A percentile compares a stretch with the other conserved stretches of the same genome.
phyloP scores from a whole-genome alignment of 106 monocot species.

The Acanthochlamys bracteata region DNA sequence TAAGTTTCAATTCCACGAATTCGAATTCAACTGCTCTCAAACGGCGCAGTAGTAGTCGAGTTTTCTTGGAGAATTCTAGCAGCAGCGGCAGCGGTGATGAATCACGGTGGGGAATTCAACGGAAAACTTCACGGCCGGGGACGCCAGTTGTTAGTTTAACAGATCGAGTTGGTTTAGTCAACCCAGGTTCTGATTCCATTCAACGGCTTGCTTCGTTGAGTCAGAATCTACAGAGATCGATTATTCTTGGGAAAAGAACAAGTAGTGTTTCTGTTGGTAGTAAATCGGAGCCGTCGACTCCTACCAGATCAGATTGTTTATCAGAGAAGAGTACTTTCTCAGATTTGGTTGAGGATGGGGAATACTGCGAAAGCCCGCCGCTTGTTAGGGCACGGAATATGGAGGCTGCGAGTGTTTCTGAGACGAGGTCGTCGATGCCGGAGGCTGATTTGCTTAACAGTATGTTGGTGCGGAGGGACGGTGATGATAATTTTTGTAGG shows the following conservation, averaged over 20 bases:
- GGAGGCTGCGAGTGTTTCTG: conserved; percentile 26
- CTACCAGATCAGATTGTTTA: neutral
- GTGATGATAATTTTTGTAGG: conserved; percentile 1
- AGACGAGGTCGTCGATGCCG: conserved; percentile 56
- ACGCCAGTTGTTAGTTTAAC: conserved; percentile 20
- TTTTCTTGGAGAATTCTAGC: conserved; percentile 49
- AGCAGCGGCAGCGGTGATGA: neutral
- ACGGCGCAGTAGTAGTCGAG: conserved; percentile 9
- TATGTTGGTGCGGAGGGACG: conserved; percentile 22
- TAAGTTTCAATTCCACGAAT: too few species aligned
- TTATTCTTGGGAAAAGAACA: neutral
- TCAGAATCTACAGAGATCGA: neutral
- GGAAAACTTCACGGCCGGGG: conserved; percentile 42
- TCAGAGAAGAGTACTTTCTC: conserved; percentile 4
- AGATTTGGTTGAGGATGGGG: conserved; percentile 26
- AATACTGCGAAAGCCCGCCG: conserved; percentile 65
- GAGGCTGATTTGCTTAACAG: conserved; percentile 30
- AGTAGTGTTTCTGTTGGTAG: neutral
- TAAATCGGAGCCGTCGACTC: neutral
- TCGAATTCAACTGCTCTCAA: too few species aligned
- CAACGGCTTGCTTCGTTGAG: neutral
- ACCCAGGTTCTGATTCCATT: neutral
- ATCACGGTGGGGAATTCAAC: conserved; percentile 1
- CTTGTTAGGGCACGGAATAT: conserved; percentile 13
- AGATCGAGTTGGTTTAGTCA: neutral